These are phyloP conservation scores for Coemansia asiatica DNA, from an alignment of 192 early-diverging fungal species.

Conservation along the genomic window DNA sequence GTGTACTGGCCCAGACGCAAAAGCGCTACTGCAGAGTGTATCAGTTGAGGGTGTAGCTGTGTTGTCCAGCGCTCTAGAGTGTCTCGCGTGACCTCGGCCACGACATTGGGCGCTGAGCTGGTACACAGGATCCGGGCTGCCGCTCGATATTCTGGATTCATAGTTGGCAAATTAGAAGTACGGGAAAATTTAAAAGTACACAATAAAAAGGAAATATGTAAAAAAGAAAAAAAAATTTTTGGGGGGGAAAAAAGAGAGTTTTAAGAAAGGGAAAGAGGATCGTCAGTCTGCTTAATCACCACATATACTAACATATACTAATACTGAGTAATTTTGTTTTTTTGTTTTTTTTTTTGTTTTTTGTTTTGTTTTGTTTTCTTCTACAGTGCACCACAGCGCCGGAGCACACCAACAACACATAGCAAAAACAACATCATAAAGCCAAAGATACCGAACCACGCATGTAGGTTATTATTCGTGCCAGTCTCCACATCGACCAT, in stretches of 20 bases:
- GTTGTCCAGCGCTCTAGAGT: conserved; percentile 4
- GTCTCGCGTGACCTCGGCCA: conserved; percentile 32
- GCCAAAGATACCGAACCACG: conserved; percentile 63
- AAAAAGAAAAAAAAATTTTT: conserved; percentile 7
- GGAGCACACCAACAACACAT: conserved; percentile 18
- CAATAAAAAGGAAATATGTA: conserved; percentile 2
- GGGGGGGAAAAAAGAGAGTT: background rate
- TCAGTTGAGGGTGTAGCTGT: background rate
- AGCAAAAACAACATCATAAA: conserved; percentile 36
- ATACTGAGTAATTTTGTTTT: too few relatives aligned
- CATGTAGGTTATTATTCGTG: conserved; percentile 17
- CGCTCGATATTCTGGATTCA: conserved; percentile 16
- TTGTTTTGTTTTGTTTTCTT: too few relatives aligned
- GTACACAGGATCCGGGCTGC: conserved; percentile 26
- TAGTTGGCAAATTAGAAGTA: background rate
- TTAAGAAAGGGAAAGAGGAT: background rate
- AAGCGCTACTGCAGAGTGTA: background rate
- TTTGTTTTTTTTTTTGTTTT: too few relatives aligned
- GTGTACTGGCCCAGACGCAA: conserved; percentile 30
- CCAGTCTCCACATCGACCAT: conserved; percentile 34
- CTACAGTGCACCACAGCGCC: conserved; percentile 8
- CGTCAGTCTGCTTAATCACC: too few relatives aligned
- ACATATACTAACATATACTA: too few relatives aligned
- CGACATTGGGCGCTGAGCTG: conserved; percentile 16
- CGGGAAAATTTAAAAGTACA: background rate